These are phyloP conservation scores for Linum tenue DNA, from an alignment of 345 rosid genomes.

Conservation along the genomic window DNA sequence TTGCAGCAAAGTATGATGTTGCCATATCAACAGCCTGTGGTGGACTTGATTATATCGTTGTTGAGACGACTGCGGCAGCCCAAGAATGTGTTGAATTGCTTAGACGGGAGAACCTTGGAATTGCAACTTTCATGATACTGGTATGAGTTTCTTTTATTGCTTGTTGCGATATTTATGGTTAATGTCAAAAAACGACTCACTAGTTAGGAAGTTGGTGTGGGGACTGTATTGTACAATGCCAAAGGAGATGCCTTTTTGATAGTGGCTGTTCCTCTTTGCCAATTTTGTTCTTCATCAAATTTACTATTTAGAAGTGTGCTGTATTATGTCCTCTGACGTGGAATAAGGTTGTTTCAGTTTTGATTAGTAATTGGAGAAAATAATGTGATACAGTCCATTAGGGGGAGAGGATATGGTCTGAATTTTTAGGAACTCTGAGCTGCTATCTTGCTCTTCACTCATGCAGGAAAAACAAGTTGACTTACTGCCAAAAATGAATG, in stretches of 20 bases:
- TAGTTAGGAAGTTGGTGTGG: constrained; percentile 6
- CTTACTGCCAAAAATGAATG: constrained; percentile 50
- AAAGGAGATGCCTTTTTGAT: not conserved
- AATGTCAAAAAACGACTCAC: not conserved
- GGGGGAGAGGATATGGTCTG: not conserved
- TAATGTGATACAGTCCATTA: too few relatives aligned
- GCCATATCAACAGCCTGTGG: constrained; percentile 93
- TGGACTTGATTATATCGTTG: constrained; percentile 90
- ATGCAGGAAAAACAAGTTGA: constrained; percentile 81
- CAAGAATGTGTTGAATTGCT: constrained; percentile 91
- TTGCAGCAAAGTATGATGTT: constrained; percentile 90
- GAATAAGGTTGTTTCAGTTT: not conserved
- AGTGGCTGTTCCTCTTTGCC: not conserved
- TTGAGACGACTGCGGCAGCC: constrained; percentile 87
- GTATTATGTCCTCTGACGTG: not conserved
- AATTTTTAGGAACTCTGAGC: constrained; percentile 1
- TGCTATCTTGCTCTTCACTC: constrained; percentile 6
- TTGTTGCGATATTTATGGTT: not conserved
- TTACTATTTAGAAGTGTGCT: not conserved
- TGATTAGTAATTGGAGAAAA: too few relatives aligned
- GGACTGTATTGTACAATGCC: not conserved
- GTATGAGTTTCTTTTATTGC: constrained; percentile 27
- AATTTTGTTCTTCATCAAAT: not conserved
- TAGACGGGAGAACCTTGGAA: constrained; percentile 77
- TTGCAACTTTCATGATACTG: constrained; percentile 97